Base-by-base conservation (phyloP, 495 filamentous ascomycete genomes). In the Penicillium egyptiacum region DNA sequence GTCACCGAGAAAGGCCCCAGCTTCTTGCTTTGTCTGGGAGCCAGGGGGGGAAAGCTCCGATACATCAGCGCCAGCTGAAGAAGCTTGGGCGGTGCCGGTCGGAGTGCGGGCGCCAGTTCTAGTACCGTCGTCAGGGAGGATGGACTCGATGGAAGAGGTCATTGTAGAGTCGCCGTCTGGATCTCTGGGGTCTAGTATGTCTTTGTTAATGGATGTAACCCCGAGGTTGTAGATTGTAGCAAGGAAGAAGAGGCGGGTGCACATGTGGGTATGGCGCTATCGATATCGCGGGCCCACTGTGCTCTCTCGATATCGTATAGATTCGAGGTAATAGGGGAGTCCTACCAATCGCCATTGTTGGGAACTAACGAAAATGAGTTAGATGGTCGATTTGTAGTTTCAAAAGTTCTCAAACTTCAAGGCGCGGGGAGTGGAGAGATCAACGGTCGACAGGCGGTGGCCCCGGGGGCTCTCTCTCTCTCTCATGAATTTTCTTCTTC, bases 131-230 rank as follows among this genome's bases (percentile, higher is more conserved):
- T 62, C 60, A 33, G 65, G 60, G 42, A 74, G 70, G 57, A 67
- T 63, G 37, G 75, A 75, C 40, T 75, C 76, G 11, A 70, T 70
- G 14, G 80, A 83, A 19, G 80, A 81, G 28, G 77, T 75, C 83
- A 86, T 86, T 56, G 77, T 75, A 43, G 78, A 81, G 67, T 86
- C 82, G 11, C 81, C 80, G 70, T 84, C 82, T 53, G 60, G 68
- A 57, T 85, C 80, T 74, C 51, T 55, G 5, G 61, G 53, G 16
- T 66, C 66, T 65, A 39, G 46, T 14, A 22, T 44, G 37, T 9
- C 55, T 59, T 47, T 31, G 40, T 44, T 26, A 12, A 43, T 39
- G 28, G 35, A 33, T 25, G 20, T 26, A 35, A 19, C 10, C n/a
- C 26, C 7, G 5, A 17, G 45, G 4, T 20, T n/a, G 25, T 23